Conservation (phyloP, 140 eudicot genomes). For the Erigeron philadelphicus region DNA sequence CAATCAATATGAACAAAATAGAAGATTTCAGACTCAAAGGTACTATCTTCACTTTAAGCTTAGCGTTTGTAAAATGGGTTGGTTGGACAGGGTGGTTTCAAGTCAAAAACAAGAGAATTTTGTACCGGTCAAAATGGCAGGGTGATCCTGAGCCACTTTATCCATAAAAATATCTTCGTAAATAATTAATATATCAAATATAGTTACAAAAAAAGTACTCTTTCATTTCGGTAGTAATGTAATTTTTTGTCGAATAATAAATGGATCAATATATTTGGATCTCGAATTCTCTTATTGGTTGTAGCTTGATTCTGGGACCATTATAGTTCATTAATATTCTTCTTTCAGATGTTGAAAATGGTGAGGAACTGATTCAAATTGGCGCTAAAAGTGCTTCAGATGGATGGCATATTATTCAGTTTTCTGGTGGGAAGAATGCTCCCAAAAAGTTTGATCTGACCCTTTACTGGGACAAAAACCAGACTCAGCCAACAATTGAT, state of each 20-base stretch:
- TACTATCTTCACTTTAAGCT: slow-evolving; percentile 13
- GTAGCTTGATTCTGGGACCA: background rate
- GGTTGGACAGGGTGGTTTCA: background rate
- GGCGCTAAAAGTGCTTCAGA: slow-evolving; percentile 52
- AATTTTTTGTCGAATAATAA: background rate
- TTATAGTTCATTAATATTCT: background rate
- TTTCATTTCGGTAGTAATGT: background rate
- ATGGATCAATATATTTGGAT: background rate
- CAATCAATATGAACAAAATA: slow-evolving; percentile 56
- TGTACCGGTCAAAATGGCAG: background rate
- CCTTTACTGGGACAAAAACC: slow-evolving; percentile 54
- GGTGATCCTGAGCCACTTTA: background rate
- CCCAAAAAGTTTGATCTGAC: slow-evolving; percentile 67
- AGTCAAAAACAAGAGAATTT: background rate
- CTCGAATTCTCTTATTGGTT: background rate
- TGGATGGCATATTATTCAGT: slow-evolving; percentile 96
- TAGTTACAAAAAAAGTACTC: too few relatives aligned
- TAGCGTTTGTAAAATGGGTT: background rate
- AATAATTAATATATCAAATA: background rate
- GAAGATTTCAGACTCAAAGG: slow-evolving; percentile 86
- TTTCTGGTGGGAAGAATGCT: slow-evolving; percentile 80
- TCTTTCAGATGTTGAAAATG: slow-evolving; percentile 42
- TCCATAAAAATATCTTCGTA: background rate
- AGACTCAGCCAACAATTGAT: slow-evolving; percentile 22
- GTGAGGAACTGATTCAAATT: slow-evolving; percentile 53